Evolutionary conservation across 2,329 filamentous ascomycete genomes (phyloP).

Genomic region (Exophiala sp.): DNA sequence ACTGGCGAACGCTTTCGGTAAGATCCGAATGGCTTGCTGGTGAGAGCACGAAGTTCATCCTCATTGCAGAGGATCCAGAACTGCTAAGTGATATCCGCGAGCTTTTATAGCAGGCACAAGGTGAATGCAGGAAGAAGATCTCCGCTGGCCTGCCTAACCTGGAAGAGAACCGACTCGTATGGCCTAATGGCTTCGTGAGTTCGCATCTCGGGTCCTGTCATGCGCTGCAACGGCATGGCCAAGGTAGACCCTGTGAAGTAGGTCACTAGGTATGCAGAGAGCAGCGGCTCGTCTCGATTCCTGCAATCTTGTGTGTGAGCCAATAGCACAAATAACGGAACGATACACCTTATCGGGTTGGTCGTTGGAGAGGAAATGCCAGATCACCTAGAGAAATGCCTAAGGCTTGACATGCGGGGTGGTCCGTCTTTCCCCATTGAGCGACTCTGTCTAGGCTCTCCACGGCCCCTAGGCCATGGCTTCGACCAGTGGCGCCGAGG

Average conservation of each 20-base stretch:
- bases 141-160: constrained; percentile 1
- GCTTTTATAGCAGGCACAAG: background rate
- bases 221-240: background rate
- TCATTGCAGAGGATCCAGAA: background rate
- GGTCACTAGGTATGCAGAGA: background rate
- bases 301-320: background rate
- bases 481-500: background rate
- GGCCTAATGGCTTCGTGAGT: background rate
- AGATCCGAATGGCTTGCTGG: background rate
- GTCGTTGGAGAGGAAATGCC: constrained; percentile 13
- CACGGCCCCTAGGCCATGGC: background rate
- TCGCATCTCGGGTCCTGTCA: background rate
- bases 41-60: background rate
- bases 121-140: background rate
- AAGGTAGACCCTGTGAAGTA: background rate
- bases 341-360: constrained; percentile 10
- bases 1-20: background rate
- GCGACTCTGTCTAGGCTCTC: background rate
- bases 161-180: background rate
- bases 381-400: background rate
- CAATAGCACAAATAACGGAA: background rate
- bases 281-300: background rate
- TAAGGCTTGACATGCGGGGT: background rate
- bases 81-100: background rate
- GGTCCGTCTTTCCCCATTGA: background rate